phyloP scores from a whole-genome alignment of 768 basidiomycete species.

The Lactifluus volemus region DNA sequence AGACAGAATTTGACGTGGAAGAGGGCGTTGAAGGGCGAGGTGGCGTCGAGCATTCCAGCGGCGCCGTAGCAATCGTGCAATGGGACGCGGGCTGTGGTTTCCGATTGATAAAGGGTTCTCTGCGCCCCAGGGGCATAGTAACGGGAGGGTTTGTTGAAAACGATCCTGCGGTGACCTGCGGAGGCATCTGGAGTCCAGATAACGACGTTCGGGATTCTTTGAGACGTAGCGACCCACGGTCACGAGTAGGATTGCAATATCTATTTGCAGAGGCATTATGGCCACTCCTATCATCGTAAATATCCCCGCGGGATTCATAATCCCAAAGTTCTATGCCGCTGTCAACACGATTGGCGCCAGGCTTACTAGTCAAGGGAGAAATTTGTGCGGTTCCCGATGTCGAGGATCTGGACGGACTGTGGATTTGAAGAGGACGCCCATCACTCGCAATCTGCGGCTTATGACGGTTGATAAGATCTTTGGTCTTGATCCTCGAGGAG shows the following conservation, averaged over 20 bases:
- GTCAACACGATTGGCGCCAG: neutral
- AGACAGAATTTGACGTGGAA: conserved; percentile 3
- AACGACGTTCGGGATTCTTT: neutral
- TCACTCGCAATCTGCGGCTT: neutral
- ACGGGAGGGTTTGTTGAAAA: neutral
- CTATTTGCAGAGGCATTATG: neutral
- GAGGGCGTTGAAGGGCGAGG: conserved; percentile 15
- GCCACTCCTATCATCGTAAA: neutral
- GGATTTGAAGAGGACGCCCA: neutral
- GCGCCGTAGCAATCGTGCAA: neutral
- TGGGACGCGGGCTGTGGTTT: conserved; percentile 9
- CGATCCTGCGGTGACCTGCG: neutral
- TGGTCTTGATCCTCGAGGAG: conserved; percentile 8
- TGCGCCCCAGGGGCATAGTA: neutral
- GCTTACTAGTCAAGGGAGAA: neutral
- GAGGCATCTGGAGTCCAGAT: neutral
- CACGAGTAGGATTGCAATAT: neutral
- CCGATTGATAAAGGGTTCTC: conserved; percentile 11
- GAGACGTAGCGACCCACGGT: neutral
- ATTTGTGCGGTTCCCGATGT: neutral
- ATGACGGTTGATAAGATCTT: conserved; percentile 14
- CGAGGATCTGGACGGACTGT: neutral
- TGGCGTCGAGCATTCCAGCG: neutral
- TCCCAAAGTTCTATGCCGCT: conserved; percentile 16
- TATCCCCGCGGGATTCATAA: neutral